A percentile compares a stretch with the other conserved stretches of the same genome.
Evolutionary conservation across 371 early-diverging fungal genomes (phyloP).

Genomic region (Actinomortierella ambigua): DNA sequence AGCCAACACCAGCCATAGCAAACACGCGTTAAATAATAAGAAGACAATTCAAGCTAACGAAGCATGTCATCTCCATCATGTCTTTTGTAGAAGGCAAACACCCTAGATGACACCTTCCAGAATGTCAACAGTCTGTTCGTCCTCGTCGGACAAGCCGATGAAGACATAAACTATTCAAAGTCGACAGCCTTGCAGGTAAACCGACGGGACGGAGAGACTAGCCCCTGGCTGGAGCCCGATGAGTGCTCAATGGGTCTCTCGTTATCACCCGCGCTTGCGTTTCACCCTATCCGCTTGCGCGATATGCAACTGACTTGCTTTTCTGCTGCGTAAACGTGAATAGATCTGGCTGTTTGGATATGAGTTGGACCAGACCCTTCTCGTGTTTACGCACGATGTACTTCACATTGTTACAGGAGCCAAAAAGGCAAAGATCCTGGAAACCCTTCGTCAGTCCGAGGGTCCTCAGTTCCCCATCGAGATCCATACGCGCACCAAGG

Average conservation of each 20-base stretch:
- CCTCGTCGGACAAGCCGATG: constrained; percentile 65
- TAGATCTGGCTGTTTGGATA: constrained; percentile 96
- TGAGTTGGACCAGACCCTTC: constrained; percentile 90
- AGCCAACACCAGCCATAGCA: not conserved
- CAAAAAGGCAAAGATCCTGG: constrained; percentile 53
- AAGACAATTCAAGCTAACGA: not conserved
- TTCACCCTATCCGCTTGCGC: not conserved
- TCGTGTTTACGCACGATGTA: constrained; percentile 78
- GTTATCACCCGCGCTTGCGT: not conserved
- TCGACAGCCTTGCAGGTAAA: constrained; percentile 67
- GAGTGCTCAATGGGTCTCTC: not conserved
- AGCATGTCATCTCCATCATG: not conserved
- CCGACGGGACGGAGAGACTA: not conserved
- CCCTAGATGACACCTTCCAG: constrained; percentile 55
- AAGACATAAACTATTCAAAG: constrained; percentile 73
- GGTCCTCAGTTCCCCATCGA: constrained; percentile 69
- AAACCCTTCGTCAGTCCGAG: constrained; percentile 49
- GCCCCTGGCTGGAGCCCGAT: not conserved
- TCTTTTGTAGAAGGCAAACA: constrained; percentile 35
- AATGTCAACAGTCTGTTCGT: constrained; percentile 66
- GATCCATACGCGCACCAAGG: constrained; percentile 78
- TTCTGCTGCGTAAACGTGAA: constrained; percentile 3
- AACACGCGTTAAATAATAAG: not conserved
- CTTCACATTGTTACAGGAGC: constrained; percentile 80
- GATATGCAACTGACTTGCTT: not conserved